Conservation (phyloP, 371 early-diverging fungal species). For the Actinomortierella wolfii region DNA sequence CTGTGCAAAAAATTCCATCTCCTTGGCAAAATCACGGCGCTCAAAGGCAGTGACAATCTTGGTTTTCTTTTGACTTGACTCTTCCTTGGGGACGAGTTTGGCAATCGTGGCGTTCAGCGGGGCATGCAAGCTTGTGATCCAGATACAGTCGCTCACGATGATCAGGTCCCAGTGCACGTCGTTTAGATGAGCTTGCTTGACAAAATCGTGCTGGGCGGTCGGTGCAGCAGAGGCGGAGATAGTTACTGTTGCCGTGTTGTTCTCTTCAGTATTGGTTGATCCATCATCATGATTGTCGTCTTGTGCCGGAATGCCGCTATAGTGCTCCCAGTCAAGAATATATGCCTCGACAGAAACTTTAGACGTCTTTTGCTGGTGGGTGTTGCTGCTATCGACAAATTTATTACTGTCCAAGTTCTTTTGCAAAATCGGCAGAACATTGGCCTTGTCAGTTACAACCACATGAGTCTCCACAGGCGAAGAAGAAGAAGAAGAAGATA, state of each 20-base stretch:
- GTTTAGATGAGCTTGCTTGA: background rate
- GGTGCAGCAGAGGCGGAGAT: slow-evolving; percentile 17
- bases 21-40: slow-evolving; percentile 58
- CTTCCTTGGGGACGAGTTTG: slow-evolving; percentile 11
- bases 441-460: slow-evolving; percentile 50
- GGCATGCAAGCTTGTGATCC: slow-evolving; percentile 47
- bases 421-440: slow-evolving; percentile 49
- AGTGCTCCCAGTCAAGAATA: slow-evolving; percentile 34
- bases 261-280: too few relatives aligned
- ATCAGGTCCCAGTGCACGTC: slow-evolving; percentile 46
- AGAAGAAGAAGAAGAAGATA: background rate
- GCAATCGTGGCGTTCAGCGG: slow-evolving; percentile 53
- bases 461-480: slow-evolving; percentile 11
- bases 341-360: slow-evolving; percentile 13
- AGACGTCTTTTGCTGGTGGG: background rate
- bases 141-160: slow-evolving; percentile 60
- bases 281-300: too few relatives aligned
- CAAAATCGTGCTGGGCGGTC: background rate
- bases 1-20: slow-evolving; percentile 58
- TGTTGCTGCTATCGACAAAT: background rate
- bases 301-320: slow-evolving; percentile 21
- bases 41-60: slow-evolving; percentile 57
- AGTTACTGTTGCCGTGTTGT: background rate
- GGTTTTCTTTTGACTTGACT: slow-evolving; percentile 14
- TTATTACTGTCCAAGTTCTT: slow-evolving; percentile 48